Percentiles rank a stretch among this genome's conserved stretches.
phyloP scores from a whole-genome alignment of 257 asterid species.

The Solanum rostratum region DNA sequence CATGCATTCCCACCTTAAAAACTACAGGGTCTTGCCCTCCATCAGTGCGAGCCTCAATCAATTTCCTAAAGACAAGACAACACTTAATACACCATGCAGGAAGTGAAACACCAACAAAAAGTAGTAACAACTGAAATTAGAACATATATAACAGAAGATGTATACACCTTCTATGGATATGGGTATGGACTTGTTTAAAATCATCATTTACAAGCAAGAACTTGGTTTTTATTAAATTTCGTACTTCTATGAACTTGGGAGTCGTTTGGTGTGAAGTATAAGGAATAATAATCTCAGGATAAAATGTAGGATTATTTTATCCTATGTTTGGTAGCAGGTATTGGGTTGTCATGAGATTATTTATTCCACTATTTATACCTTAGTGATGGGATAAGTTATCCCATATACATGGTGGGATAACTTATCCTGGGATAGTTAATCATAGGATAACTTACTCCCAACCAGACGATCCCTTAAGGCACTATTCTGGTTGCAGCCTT shows the following conservation, averaged over 20 bases:
- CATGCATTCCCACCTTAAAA: constrained; percentile 51
- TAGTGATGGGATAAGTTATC: too few relatives aligned
- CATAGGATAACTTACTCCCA: too few relatives aligned
- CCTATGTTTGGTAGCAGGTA: too few relatives aligned
- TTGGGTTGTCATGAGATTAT: too few relatives aligned
- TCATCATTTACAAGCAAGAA: neutral
- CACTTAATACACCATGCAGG: neutral
- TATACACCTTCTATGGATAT: neutral
- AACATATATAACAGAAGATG: constrained; percentile 1
- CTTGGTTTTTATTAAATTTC: neutral
- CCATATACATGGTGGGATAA: too few relatives aligned
- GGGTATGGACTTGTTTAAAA: neutral
- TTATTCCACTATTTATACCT: too few relatives aligned
- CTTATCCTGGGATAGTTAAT: too few relatives aligned
- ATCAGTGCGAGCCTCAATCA: constrained; percentile 22
- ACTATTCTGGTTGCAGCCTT: neutral
- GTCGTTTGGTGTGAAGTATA: too few relatives aligned
- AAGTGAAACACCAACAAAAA: neutral
- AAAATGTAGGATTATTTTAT: too few relatives aligned
- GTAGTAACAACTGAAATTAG: constrained; percentile 1
- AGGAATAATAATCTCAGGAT: too few relatives aligned
- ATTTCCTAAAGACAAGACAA: constrained; percentile 19
- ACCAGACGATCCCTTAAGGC: neutral
- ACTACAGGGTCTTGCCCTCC: constrained; percentile 30
- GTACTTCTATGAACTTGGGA: neutral